These are phyloP conservation scores for Aspergillus cavernicola DNA, from an alignment of 495 filamentous ascomycete species.

Conservation along the genomic window DNA sequence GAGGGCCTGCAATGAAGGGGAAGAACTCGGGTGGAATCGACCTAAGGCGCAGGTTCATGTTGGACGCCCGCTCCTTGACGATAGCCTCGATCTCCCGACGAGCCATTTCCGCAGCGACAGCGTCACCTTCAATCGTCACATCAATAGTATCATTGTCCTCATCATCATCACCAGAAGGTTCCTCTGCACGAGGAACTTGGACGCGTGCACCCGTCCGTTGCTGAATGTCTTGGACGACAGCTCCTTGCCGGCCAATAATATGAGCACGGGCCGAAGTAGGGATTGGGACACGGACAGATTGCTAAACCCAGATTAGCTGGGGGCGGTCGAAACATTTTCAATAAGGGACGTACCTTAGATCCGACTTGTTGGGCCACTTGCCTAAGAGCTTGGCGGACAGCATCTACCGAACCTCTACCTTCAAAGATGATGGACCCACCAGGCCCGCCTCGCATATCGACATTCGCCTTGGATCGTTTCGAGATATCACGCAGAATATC, in stretches of 20 bases:
- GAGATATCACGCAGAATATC: constrained; percentile 88
- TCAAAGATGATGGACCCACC: constrained; percentile 71
- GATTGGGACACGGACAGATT: constrained; percentile 70
- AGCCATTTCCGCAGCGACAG: constrained; percentile 76
- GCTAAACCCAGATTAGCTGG: constrained; percentile 40
- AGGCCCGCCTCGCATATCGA: constrained; percentile 67
- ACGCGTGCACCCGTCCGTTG: constrained; percentile 82
- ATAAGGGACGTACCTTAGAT: constrained; percentile 58
- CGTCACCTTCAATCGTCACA: constrained; percentile 84
- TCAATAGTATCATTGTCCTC: constrained; percentile 82
- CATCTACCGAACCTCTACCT: constrained; percentile 72
- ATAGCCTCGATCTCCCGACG: constrained; percentile 77
- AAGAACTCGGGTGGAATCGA: constrained; percentile 88
- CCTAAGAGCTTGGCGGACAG: constrained; percentile 75
- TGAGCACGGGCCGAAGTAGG: constrained; percentile 76
- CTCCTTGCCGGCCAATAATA: constrained; percentile 87
- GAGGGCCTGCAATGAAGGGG: constrained; percentile 86
- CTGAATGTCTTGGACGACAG: constrained; percentile 83
- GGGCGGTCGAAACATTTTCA: neutral
- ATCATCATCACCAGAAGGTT: constrained; percentile 45
- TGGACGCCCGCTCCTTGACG: constrained; percentile 77
- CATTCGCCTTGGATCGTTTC: constrained; percentile 76
- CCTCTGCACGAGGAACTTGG: constrained; percentile 77
- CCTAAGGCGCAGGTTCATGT: constrained; percentile 70
- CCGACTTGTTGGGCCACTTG: constrained; percentile 82